Evolutionary conservation across 306 rosid genomes (phyloP).

Genomic region (Prunus davidiana): DNA sequence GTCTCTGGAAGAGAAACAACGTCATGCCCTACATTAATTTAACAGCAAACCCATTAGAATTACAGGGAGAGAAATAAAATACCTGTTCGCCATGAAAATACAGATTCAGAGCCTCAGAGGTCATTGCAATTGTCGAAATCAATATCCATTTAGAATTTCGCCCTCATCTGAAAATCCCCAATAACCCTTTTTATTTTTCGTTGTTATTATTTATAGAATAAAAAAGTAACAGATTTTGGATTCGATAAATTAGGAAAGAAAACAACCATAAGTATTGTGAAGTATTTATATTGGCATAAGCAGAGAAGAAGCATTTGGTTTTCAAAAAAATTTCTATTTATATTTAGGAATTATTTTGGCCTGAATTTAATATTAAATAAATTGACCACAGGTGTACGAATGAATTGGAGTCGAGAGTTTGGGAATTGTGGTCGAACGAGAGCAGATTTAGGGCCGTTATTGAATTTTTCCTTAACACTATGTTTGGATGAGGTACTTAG

Average conservation of each 20-base stretch:
- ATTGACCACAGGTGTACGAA: too few relatives aligned
- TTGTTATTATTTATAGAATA: neutral
- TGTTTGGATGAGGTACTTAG: too few relatives aligned
- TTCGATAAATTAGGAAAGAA: neutral
- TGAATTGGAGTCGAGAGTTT: too few relatives aligned
- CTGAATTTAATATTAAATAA: too few relatives aligned
- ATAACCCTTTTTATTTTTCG: neutral
- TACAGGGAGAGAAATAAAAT: neutral
- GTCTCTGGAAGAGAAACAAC: neutral
- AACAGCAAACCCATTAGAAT: neutral
- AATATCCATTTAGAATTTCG: neutral
- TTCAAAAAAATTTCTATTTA: too few relatives aligned
- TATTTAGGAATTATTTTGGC: too few relatives aligned
- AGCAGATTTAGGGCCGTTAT: too few relatives aligned
- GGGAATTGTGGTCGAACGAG: too few relatives aligned
- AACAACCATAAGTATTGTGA: neutral
- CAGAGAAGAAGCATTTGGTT: too few relatives aligned
- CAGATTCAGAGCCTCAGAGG: neutral
- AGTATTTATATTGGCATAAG: too few relatives aligned
- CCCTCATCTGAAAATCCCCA: neutral
- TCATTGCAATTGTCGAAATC: neutral
- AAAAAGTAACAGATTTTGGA: neutral
- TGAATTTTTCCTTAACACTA: too few relatives aligned
- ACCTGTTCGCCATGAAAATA: neutral
- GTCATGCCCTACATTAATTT: neutral